Evolutionary conservation across 2,329 filamentous ascomycete genomes (phyloP).

Genomic region (Pseudodiploospora longispora): DNA sequence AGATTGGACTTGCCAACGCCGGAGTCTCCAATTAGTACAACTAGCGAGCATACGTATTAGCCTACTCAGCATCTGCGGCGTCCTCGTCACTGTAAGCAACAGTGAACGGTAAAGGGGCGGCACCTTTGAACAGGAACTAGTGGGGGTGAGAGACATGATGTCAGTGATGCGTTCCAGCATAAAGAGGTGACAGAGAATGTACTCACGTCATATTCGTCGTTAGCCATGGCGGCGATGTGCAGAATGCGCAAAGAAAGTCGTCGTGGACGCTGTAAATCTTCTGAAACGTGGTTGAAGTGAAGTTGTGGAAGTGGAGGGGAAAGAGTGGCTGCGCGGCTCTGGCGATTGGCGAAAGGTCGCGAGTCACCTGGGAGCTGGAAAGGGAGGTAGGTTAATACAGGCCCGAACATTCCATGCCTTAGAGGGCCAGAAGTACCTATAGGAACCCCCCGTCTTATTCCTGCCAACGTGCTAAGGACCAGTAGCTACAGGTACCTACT

Average conservation of each 20-base stretch:
- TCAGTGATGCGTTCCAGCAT: slow-evolving; percentile 15
- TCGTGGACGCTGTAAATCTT: slow-evolving; percentile 2
- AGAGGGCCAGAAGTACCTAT: too few relatives aligned
- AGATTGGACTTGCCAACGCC: slow-evolving; percentile 99
- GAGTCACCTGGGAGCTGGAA: slow-evolving; percentile 8
- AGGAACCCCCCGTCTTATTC: too few relatives aligned
- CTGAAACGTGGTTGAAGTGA: slow-evolving; percentile 3
- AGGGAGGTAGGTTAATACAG: slow-evolving; percentile 5
- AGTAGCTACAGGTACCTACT: too few relatives aligned
- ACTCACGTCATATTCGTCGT: slow-evolving; percentile 99
- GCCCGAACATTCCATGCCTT: not conserved
- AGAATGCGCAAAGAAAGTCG: slow-evolving; percentile 2
- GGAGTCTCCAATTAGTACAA: slow-evolving; percentile 98
- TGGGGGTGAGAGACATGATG: slow-evolving; percentile 17
- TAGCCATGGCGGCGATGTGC: slow-evolving; percentile 66
- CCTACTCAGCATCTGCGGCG: slow-evolving; percentile 3
- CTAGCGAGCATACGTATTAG: slow-evolving; percentile 40
- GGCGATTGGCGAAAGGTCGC: slow-evolving; percentile 7
- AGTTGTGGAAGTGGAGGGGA: slow-evolving; percentile 13
- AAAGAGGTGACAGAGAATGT: slow-evolving; percentile 10
- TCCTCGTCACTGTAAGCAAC: not conserved
- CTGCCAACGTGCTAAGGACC: too few relatives aligned
- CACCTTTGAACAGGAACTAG: slow-evolving; percentile 99
- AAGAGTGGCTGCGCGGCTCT: slow-evolving; percentile 10
- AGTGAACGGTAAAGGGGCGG: slow-evolving; percentile 20